A percentile compares a stretch with the other conserved stretches of the same genome.
phyloP scores from a whole-genome alignment of 2,329 filamentous ascomycete species.

The Stemphylium beticola region DNA sequence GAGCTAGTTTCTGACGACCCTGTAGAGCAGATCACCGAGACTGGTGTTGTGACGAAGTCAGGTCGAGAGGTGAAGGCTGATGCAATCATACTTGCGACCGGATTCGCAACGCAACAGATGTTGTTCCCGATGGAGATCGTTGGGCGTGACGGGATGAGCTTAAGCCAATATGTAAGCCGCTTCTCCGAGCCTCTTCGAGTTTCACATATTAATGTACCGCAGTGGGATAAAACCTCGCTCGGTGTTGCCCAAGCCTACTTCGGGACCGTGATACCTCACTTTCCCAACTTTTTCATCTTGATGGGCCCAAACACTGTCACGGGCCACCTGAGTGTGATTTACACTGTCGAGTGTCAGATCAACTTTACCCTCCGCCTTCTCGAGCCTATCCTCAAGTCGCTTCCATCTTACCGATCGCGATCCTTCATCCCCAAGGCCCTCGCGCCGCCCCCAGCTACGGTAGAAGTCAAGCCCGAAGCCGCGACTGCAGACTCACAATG shows the following conservation, averaged over 20 bases:
- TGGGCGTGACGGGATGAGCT: slow-evolving; percentile 50
- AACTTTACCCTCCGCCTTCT: slow-evolving; percentile 55
- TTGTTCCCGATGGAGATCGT: slow-evolving; percentile 56
- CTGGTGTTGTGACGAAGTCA: slow-evolving; percentile 49
- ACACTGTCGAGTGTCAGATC: slow-evolving; percentile 60
- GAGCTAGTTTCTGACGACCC: slow-evolving; percentile 52
- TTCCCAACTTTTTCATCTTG: slow-evolving; percentile 33
- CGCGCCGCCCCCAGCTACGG: slow-evolving; percentile 28
- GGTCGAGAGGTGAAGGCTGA: slow-evolving; percentile 52
- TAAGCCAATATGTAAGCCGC: slow-evolving; percentile 47
- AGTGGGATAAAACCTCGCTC: slow-evolving; percentile 49
- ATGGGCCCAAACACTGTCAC: slow-evolving; percentile 52
- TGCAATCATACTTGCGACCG: slow-evolving; percentile 57
- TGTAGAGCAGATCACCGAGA: slow-evolving; percentile 48
- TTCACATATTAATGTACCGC: slow-evolving; percentile 1
- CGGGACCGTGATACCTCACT: slow-evolving; percentile 55
- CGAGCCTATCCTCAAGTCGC: slow-evolving; percentile 48
- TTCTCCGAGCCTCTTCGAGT: neutral
- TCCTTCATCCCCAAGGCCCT: slow-evolving; percentile 33
- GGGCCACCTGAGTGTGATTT: slow-evolving; percentile 59
- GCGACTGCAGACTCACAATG: slow-evolving; percentile 45
- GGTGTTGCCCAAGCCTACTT: slow-evolving; percentile 55
- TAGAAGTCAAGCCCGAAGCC: slow-evolving; percentile 48
- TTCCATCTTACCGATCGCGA: slow-evolving; percentile 34
- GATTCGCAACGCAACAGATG: slow-evolving; percentile 57